These are phyloP conservation scores for Fusarium praegraminearum DNA, from an alignment of 2,329 filamentous ascomycete genomes.

Conservation along the genomic window DNA sequence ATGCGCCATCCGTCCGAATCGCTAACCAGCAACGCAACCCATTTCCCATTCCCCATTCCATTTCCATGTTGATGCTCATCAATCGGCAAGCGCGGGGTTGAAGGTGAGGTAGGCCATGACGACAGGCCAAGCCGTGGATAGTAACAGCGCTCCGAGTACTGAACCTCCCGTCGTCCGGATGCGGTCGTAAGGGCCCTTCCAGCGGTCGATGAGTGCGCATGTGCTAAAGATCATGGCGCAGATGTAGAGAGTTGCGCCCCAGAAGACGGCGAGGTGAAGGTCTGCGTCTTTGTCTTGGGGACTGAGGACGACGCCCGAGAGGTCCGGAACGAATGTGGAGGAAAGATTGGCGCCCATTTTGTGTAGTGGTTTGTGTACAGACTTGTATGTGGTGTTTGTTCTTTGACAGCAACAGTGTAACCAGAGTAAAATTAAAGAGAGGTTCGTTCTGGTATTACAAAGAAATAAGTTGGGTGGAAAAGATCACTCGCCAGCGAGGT, in stretches of 20 bases:
- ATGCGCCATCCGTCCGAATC: conserved; percentile 22
- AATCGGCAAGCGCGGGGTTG: conserved; percentile 26
- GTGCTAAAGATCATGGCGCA: conserved; percentile 59
- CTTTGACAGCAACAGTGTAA: neutral
- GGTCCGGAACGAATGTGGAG: conserved; percentile 54
- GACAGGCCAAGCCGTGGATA: conserved; percentile 54
- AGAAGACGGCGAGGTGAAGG: conserved; percentile 53
- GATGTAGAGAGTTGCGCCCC: conserved; percentile 53
- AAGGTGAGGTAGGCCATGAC: conserved; percentile 52
- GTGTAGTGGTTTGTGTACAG: neutral
- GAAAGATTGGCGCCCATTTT: conserved; percentile 58
- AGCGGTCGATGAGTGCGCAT: conserved; percentile 57
- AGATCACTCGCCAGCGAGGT: conserved; percentile 45
- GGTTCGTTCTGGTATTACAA: conserved; percentile 9
- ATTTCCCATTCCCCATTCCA: conserved; percentile 7
- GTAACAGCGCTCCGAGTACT: conserved; percentile 49
- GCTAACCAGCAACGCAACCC: conserved; percentile 2
- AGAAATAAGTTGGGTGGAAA: neutral
- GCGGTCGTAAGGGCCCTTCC: conserved; percentile 55
- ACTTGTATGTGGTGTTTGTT: neutral
- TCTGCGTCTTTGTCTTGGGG: conserved; percentile 48
- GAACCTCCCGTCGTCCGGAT: conserved; percentile 46
- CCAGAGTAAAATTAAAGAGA: conserved; percentile 10
- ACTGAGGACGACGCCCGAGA: conserved; percentile 51
- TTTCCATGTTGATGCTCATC: neutral